Conservation (phyloP, 2,329 filamentous ascomycete genomes). For the Diplocarpon rosae region DNA sequence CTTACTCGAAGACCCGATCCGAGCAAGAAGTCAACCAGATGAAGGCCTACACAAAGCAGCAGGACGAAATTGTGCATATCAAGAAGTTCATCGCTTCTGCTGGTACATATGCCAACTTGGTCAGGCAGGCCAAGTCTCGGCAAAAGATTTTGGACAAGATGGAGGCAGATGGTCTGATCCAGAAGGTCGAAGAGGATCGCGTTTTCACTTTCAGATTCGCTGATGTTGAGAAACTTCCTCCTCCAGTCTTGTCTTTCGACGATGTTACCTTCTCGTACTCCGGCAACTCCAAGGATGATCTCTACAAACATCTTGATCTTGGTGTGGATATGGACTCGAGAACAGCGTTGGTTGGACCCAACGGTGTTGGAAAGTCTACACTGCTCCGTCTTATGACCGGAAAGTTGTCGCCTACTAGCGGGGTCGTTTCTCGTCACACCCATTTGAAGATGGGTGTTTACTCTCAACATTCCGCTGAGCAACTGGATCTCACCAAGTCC, state of each 20-base stretch:
- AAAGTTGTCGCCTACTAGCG: slow-evolving; percentile 75
- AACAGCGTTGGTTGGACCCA: slow-evolving; percentile 92
- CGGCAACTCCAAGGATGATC: slow-evolving; percentile 74
- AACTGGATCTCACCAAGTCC: slow-evolving; percentile 96
- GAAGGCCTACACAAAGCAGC: slow-evolving; percentile 98
- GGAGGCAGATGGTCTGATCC: slow-evolving; percentile 98
- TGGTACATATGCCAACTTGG: slow-evolving; percentile 99
- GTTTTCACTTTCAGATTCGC: slow-evolving; percentile 98
- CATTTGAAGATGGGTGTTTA: slow-evolving; percentile 98
- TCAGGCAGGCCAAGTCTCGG: slow-evolving; percentile 95
- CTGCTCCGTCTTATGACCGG: slow-evolving; percentile 93
- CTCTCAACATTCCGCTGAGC: slow-evolving; percentile 96
- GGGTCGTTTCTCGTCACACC: slow-evolving; percentile 80
- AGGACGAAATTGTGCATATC: slow-evolving; percentile 98
- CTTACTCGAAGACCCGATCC: slow-evolving; percentile 83
- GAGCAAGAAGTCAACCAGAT: slow-evolving; percentile 97
- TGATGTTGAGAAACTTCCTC: slow-evolving; percentile 97
- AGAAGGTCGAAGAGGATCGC: slow-evolving; percentile 72
- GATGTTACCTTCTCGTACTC: slow-evolving; percentile 98
- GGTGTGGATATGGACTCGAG: slow-evolving; percentile 99
- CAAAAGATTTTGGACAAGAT: slow-evolving; percentile 99
- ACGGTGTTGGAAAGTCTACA: slow-evolving; percentile 98
- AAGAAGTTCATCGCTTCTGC: slow-evolving; percentile 99
- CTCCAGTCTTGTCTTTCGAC: slow-evolving; percentile 91
- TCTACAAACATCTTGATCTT: slow-evolving; percentile 94